Percentiles rank a stretch among this genome's conserved stretches.
Evolutionary conservation across 108 stramenopile species (phyloP).

Genomic region (Phaeodactylum tricornutum): DNA sequence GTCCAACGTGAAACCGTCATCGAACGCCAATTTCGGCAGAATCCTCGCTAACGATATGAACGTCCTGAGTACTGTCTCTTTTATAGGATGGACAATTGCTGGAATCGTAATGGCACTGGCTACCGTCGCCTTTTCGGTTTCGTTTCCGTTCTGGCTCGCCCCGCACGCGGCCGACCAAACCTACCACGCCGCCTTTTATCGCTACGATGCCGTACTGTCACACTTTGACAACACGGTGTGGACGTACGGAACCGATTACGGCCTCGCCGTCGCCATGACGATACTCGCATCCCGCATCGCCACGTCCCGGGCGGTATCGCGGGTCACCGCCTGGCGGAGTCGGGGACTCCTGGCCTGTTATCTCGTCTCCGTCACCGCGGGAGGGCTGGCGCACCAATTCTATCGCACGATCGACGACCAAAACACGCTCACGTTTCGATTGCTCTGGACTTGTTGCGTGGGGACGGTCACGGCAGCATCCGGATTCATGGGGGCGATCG

Average conservation of each 20-base stretch:
- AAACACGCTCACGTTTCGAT: conserved; percentile 48
- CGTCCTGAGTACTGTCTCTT: too few species aligned
- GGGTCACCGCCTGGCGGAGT: background rate
- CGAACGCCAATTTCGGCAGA: too few species aligned
- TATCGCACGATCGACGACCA: conserved; percentile 33
- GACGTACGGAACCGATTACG: conserved; percentile 83
- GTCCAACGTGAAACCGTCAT: too few species aligned
- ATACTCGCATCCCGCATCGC: conserved; percentile 5
- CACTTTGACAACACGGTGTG: conserved; percentile 67
- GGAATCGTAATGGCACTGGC: background rate
- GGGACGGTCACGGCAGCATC: conserved; percentile 68
- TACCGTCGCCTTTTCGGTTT: conserved; percentile 8
- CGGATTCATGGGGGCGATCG: conserved; percentile 61
- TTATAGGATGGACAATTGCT: too few species aligned
- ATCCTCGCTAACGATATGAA: too few species aligned
- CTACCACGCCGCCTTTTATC: conserved; percentile 38
- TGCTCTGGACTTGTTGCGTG: conserved; percentile 74
- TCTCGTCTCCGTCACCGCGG: conserved; percentile 43
- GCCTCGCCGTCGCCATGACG: conserved; percentile 45
- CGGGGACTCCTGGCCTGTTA: conserved; percentile 45
- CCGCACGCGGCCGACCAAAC: conserved; percentile 28
- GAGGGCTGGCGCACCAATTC: conserved; percentile 62
- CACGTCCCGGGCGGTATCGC: background rate
- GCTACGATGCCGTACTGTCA: conserved; percentile 35
- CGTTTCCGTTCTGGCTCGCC: conserved; percentile 36